Percentiles rank a stretch among this genome's conserved stretches.
phyloP scores from a whole-genome alignment of 257 asterid species.

The Ballota nigra region DNA sequence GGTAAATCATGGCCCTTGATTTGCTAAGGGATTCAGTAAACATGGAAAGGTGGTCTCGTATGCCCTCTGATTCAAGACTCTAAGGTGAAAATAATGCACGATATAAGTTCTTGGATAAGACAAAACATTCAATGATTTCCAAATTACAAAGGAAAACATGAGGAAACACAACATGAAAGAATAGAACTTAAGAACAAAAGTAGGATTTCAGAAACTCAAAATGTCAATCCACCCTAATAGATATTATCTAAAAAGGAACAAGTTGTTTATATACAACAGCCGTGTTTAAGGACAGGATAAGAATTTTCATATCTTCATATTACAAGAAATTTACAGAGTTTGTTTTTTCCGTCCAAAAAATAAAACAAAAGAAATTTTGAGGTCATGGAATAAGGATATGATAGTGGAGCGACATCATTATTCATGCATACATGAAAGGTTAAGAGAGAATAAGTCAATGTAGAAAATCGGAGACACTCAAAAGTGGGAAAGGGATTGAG shows the following conservation, averaged over 20 bases:
- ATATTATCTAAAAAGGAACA: background rate
- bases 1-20: constrained; percentile 44
- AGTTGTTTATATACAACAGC: background rate
- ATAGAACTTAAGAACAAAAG: background rate
- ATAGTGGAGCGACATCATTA: background rate
- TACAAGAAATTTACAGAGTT: background rate
- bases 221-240: background rate
- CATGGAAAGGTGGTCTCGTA: constrained; percentile 59
- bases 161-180: background rate
- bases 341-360: background rate
- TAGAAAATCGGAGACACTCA: background rate
- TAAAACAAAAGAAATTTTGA: background rate
- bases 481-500: background rate
- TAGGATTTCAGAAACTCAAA: background rate
- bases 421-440: background rate
- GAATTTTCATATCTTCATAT: background rate
- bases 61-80: constrained; percentile 81
- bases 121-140: background rate
- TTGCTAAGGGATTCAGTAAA: constrained; percentile 57
- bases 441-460: background rate
- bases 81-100: constrained; percentile 26
- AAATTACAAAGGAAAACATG: background rate
- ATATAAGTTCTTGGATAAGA: background rate
- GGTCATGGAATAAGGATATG: too few relatives aligned
- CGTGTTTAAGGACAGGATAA: background rate